Evolutionary conservation across 2,329 filamentous ascomycete species (phyloP).

Genomic region (Boeremia lycopersici): DNA sequence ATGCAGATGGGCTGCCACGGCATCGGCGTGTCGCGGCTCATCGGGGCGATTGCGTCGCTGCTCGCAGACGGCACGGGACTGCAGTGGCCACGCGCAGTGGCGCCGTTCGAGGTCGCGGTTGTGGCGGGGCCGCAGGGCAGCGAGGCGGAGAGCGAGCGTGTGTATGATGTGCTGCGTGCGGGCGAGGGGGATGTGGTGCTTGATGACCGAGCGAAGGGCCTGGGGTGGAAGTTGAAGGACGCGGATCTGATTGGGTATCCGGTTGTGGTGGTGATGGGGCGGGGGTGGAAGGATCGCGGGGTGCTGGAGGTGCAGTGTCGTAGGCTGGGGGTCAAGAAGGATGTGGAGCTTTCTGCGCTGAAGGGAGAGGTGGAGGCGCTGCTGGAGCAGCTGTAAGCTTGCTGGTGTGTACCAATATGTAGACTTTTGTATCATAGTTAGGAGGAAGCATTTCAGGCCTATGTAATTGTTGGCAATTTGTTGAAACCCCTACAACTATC

Average conservation of each 20-base stretch:
- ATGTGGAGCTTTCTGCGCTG: conserved; percentile 60
- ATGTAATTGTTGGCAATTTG: too few relatives aligned
- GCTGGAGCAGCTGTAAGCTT: conserved; percentile 24
- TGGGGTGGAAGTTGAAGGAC: conserved; percentile 88
- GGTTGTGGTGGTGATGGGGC: conserved; percentile 77
- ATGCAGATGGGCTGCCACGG: conserved; percentile 97
- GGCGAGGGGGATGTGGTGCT: conserved; percentile 35
- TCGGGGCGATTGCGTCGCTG: conserved; percentile 82
- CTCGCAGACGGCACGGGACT: conserved; percentile 72
- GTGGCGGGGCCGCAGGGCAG: conserved; percentile 58
- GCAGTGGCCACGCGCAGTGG: conserved; percentile 86
- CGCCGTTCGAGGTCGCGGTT: conserved; percentile 79
- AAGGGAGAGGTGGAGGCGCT: conserved; percentile 47
- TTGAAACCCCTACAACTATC: too few relatives aligned
- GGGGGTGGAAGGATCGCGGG: conserved; percentile 38
- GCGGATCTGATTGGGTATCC: conserved; percentile 91
- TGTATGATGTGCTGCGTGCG: conserved; percentile 67
- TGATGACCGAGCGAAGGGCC: conserved; percentile 57
- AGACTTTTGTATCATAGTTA: too few relatives aligned
- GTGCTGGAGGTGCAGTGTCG: conserved; percentile 80
- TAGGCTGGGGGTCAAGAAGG: conserved; percentile 65
- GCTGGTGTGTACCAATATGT: neutral
- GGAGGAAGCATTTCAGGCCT: too few relatives aligned
- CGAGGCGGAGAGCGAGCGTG: conserved; percentile 57
- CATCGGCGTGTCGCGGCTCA: conserved; percentile 88